Evolutionary conservation across 2,329 filamentous ascomycete genomes (phyloP), one percentile per base, ranked within the genome.

Genomic region (Penicillium decumbens): DNA sequence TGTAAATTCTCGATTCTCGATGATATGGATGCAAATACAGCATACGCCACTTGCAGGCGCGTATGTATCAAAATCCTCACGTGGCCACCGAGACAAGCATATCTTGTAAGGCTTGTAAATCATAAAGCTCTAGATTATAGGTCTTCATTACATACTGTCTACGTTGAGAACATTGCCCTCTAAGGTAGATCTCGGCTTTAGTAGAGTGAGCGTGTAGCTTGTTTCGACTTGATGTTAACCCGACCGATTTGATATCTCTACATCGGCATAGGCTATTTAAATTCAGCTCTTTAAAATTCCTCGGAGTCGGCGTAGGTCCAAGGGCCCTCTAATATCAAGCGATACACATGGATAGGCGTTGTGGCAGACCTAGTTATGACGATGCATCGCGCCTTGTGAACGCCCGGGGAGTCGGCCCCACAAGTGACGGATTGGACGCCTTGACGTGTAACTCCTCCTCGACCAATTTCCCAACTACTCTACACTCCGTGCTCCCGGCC

Each of bases 371-470:
- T n/a, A 2, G 12, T 15, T 32, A 41, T 49, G 47, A 45, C 28
- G 6, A 25, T 25, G 23, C 12, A 49, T 49, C 47, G 47, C 35
- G 27, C 35, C 41, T 32, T 20, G 27, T 44, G 46, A 49, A 40
- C 41, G 20, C 44, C 44, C 47, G 41, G 35, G 43, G 39, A 12
- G 25, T 37, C 35, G 28, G 41, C 47, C 47, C 47, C 47, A 49
- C 47, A 40, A 35, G 25, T 41, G 47, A 45, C 43, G 41, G 37
- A 37, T 25, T 37, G 41, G 37, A 51, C 25, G 45, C 44, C 47
- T 48, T 45, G 28, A 50, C 24, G 39, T 50, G 43, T 51, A 45
- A 45, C 44, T 46, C 42, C 28, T 47, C 41, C 39, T 20, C 18
- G 35, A 18, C 28, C 47, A 45, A 41, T 41, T 15, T 20, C 41